phyloP scores from a whole-genome alignment of 1,284 basidiomycete species.

The Cystobasidiaceae sp. region DNA sequence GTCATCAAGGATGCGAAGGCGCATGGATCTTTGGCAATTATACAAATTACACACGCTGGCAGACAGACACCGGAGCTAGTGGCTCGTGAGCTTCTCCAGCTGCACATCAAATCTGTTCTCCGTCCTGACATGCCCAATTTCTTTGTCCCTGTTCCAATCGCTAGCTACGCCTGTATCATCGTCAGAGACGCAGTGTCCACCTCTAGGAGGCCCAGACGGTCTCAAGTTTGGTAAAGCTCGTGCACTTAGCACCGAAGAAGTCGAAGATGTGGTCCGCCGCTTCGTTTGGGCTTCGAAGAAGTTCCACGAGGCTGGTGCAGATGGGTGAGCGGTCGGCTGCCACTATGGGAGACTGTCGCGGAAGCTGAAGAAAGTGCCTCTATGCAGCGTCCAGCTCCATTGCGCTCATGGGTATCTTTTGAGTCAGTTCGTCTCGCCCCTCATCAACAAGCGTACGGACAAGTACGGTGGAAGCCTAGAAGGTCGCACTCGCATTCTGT shows the following conservation, averaged over 20 bases:
- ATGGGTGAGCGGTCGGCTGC: slow-evolving; percentile 47
- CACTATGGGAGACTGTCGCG: slow-evolving; percentile 41
- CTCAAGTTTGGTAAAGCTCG: slow-evolving; percentile 40
- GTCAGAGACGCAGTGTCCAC: slow-evolving; percentile 42
- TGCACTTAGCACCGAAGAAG: slow-evolving; percentile 28
- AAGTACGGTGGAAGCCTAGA: slow-evolving; percentile 49
- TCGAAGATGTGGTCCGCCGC: slow-evolving; percentile 44
- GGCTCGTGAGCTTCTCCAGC: too few relatives aligned
- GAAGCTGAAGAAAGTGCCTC: slow-evolving; percentile 24
- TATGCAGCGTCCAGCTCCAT: slow-evolving; percentile 41
- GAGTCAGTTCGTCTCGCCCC: slow-evolving; percentile 59
- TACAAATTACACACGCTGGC: slow-evolving; percentile 51
- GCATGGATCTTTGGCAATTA: slow-evolving; percentile 49
- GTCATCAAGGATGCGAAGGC: slow-evolving; percentile 48
- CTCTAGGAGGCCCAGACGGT: slow-evolving; percentile 35
- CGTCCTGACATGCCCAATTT: too few relatives aligned
- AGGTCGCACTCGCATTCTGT: slow-evolving; percentile 49
- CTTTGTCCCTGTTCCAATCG: too few relatives aligned
- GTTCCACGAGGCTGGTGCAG: slow-evolving; percentile 46
- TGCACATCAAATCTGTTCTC: too few relatives aligned
- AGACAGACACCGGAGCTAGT: slow-evolving; percentile 30
- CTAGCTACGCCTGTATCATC: slow-evolving; percentile 46
- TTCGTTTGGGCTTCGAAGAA: slow-evolving; percentile 48
- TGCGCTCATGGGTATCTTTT: slow-evolving; percentile 38
- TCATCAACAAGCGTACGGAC: slow-evolving; percentile 54